Evolutionary conservation across 2,329 filamentous ascomycete genomes (phyloP).

Genomic region (Penicillium sp.): DNA sequence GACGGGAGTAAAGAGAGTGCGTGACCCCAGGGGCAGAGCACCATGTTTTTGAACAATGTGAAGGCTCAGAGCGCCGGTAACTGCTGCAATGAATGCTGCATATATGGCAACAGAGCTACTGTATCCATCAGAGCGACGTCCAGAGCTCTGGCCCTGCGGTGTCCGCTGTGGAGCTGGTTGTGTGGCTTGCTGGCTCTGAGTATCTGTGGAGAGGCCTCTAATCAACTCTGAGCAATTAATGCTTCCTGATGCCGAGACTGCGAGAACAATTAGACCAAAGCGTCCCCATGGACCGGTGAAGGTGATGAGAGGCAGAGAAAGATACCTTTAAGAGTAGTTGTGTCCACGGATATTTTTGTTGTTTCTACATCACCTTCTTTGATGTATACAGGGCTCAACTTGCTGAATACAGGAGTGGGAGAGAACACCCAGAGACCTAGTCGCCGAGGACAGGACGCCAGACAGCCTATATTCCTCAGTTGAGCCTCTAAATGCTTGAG

Average conservation of each 20-base stretch:
- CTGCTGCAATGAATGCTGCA: conserved; percentile 36
- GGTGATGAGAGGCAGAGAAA: not conserved
- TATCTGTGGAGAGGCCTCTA: conserved; percentile 31
- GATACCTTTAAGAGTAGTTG: conserved; percentile 30
- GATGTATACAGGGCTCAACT: conserved; percentile 24
- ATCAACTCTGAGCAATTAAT: conserved; percentile 31
- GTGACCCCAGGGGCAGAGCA: conserved; percentile 37
- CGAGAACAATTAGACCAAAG: conserved; percentile 3
- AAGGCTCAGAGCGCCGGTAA: conserved; percentile 33
- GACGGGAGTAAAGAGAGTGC: conserved; percentile 35
- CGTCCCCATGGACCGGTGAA: too few relatives aligned
- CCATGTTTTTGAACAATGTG: conserved; percentile 31
- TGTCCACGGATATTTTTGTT: conserved; percentile 27
- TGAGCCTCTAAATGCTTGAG: conserved; percentile 35
- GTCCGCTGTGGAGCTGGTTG: conserved; percentile 21
- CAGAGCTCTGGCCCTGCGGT: conserved; percentile 17
- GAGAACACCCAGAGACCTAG: conserved; percentile 40
- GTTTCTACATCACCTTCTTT: conserved; percentile 22
- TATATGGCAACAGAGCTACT: conserved; percentile 33
- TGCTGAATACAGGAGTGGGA: conserved; percentile 33
- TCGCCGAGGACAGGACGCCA: conserved; percentile 35
- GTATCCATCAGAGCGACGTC: conserved; percentile 27
- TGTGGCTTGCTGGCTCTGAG: conserved; percentile 15
- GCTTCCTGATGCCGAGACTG: conserved; percentile 34
- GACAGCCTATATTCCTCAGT: conserved; percentile 32